These are phyloP conservation scores for Purpureocillium takamizusanense DNA, from an alignment of 2,329 filamentous ascomycete species.

Conservation along the genomic window DNA sequence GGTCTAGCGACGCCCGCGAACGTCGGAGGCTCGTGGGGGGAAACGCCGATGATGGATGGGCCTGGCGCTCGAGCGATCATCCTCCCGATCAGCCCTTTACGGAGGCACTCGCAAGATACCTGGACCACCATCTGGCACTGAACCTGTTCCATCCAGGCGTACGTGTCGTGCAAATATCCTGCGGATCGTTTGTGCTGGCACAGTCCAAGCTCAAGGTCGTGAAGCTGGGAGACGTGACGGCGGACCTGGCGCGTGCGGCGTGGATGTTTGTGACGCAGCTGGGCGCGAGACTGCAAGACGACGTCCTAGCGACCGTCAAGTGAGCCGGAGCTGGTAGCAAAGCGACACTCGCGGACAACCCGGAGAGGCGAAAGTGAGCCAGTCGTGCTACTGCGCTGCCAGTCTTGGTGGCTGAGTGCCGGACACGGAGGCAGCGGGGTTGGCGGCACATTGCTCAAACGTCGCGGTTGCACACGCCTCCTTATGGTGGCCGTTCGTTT, in stretches of 20 bases:
- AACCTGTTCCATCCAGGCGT: constrained; percentile 48
- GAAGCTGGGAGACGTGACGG: constrained; percentile 18
- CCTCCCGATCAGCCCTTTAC: constrained; percentile 31
- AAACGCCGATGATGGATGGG: constrained; percentile 43
- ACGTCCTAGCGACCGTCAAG: constrained; percentile 4
- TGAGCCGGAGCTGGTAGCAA: background rate
- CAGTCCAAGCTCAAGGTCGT: constrained; percentile 42
- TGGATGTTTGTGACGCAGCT: constrained; percentile 28
- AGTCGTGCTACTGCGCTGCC: too few species aligned
- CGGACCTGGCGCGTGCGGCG: constrained; percentile 21
- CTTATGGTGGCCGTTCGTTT: too few species aligned
- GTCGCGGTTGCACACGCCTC: too few species aligned
- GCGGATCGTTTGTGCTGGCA: constrained; percentile 45
- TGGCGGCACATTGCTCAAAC: too few species aligned
- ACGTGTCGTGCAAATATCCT: constrained; percentile 41
- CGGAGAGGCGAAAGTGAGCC: too few species aligned
- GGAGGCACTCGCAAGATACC: constrained; percentile 38
- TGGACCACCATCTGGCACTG: constrained; percentile 43
- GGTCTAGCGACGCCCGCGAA: constrained; percentile 24
- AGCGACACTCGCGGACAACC: too few species aligned
- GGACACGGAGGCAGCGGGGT: too few species aligned
- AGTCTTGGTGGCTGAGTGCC: too few species aligned
- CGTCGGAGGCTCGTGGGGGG: constrained; percentile 37
- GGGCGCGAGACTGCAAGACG: constrained; percentile 21
- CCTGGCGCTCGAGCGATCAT: constrained; percentile 27